Base-by-base conservation (phyloP, 2,329 filamentous ascomycete species). In the Colletotrichum sp. region DNA sequence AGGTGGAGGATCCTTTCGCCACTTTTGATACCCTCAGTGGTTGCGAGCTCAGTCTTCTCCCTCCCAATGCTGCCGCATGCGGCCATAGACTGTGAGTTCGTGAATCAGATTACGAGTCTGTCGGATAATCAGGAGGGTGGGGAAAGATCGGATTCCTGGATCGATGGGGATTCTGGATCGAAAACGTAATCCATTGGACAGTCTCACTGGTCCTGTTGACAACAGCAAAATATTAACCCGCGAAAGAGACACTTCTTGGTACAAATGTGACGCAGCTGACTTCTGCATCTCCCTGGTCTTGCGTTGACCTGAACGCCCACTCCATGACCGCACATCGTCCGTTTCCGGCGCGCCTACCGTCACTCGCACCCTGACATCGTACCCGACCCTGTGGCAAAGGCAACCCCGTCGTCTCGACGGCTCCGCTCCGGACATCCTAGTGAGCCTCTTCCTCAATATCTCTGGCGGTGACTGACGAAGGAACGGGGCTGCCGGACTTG, bases 401-500 rank as follows among this genome's bases (percentile, higher is more conserved):
- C 12, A 52, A 8, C 8, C 34, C 67, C 70, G 15, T 18, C 26
- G 8, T 57, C 39, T n/a, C 18, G 59, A n/a, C 26, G 36, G 48
- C 22, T 30, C 32, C 16, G 24, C 22, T 7, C 57, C 34, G 39
- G 39, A 24, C 9, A 30, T 22, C 28, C 66, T 34, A 76, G 65
- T 60, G 70, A 8, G 57, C 64, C 12, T 69, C 64, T 36, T 59
- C 70, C 24, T 76, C 70, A 8, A 74, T 64, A 26, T 76, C 74
- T 28, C 65, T 64, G 44, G 44, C 44, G 44, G 44, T 52, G 24
- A 75, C 60, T 28, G 75, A 76, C 18, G 75, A 76, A 36, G 60
- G 75, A 5, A 79, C 78, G 57, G 81, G 82, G 77, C 81, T 85
- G 68, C 80, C 80, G 65, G 81, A 79, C 79, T 86, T 85, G 80